Percentiles rank a stretch among this genome's conserved stretches.
These are phyloP conservation scores for Phoenix dactylifera DNA, from an alignment of 176 grass and related monocot species.

Conservation along the genomic window DNA sequence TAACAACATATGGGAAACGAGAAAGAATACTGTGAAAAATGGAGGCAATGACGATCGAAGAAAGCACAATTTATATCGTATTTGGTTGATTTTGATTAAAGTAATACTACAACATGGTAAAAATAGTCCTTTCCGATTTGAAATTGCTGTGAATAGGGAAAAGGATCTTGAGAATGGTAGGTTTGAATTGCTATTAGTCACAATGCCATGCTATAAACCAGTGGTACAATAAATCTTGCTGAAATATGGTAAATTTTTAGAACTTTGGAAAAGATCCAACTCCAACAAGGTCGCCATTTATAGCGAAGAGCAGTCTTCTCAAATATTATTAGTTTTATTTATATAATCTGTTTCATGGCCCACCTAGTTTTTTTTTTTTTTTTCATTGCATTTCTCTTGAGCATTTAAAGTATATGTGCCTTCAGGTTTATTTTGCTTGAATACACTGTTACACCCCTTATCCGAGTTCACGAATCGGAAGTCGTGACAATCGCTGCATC, in stretches of 20 bases:
- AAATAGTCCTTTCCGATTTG: conserved; percentile 56
- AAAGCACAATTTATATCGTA: conserved; percentile 41
- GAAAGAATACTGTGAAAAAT: conserved; percentile 6
- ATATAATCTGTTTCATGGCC: neutral
- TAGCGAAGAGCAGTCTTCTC: no score
- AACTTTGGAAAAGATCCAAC: no score
- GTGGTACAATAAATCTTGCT: no score
- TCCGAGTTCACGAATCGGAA: no score
- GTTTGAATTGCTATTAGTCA: conserved; percentile 42
- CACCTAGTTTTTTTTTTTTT: conserved; percentile 2
- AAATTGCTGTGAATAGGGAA: conserved; percentile 29
- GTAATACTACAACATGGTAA: conserved; percentile 26
- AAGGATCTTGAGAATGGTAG: conserved; percentile 48
- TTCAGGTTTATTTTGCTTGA: no score
- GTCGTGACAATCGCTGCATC: no score
- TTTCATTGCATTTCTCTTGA: neutral
- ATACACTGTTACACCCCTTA: no score
- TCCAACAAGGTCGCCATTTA: no score
- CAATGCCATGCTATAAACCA: conserved; percentile 19
- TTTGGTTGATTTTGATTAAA: conserved; percentile 47
- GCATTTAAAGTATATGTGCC: neutral
- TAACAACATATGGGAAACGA: neutral
- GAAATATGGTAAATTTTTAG: no score
- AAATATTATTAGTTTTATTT: no score
- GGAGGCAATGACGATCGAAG: neutral